phyloP scores from a whole-genome alignment of 2,329 filamentous ascomycete genomes.

The Xylariaceae sp. region DNA sequence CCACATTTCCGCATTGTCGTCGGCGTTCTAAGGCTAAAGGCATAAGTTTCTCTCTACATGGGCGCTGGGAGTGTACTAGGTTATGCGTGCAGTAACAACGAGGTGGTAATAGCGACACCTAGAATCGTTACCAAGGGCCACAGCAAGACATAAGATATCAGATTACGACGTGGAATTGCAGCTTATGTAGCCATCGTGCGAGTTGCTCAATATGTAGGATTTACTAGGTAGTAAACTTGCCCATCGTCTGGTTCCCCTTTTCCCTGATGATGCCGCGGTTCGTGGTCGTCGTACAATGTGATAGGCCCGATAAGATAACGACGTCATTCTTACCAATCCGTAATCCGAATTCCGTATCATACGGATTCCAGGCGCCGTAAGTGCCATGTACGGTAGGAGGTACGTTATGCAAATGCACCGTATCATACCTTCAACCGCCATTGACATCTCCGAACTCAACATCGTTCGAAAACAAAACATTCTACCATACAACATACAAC shows the following conservation, averaged over 20 bases:
- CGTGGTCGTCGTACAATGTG: too few species aligned
- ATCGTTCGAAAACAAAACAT: neutral
- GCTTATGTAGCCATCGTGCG: neutral
- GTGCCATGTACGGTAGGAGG: too few species aligned
- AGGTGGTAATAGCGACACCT: neutral
- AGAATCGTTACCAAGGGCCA: neutral
- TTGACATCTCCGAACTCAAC: neutral
- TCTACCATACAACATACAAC: too few species aligned
- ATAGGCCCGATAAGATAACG: too few species aligned
- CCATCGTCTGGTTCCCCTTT: too few species aligned
- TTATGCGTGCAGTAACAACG: neutral
- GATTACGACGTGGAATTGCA: neutral
- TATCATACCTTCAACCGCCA: neutral
- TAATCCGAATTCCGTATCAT: neutral
- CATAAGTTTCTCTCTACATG: neutral
- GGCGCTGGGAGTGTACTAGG: slow-evolving; percentile 1
- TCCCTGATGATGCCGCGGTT: too few species aligned
- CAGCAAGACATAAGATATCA: neutral
- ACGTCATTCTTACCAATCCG: too few species aligned
- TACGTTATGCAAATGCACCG: neutral
- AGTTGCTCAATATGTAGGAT: neutral
- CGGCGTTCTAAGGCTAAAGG: slow-evolving; percentile 11
- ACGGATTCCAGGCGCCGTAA: neutral
- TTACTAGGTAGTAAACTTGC: neutral
- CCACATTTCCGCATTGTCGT: neutral